Base-by-base conservation (phyloP, 176 grass and related monocot species). In the Tuctoria greenei region DNA sequence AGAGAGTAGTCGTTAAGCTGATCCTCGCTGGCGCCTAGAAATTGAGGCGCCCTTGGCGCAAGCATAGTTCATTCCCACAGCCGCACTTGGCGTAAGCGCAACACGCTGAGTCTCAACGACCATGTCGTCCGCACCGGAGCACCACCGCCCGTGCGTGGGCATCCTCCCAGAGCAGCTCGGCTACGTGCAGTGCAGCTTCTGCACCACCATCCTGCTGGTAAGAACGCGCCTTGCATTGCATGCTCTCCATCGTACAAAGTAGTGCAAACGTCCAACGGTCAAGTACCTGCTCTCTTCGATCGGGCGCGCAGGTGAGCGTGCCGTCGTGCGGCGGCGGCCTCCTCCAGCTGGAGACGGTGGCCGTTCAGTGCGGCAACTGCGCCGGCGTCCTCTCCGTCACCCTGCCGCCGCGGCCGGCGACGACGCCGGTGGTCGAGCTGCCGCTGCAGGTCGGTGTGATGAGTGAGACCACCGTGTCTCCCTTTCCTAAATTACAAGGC, bases 361-460 rank as follows among this genome's bases (percentile, higher is more conserved):
- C 91, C 40, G 91, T 90, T 46, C 55, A 88, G 64, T 93, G 87
- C 73, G 91, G 84, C 62, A 71, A n/a, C 84, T 93, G 90, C 74
- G 49, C 64, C 62, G 69, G 84, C 59, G 26, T 93, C 67, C 78
- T 90, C 61, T 93, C 87, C 27, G 84, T 93, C 55, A 79, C 78
- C 51, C 55, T 93, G 63, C 50, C 68, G 4, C 76, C 64, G 2
- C 27, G 42, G 20, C 6, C 58, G 45, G 7, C 55, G 45, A 10
- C 55, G 66, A 10, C 55, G 51, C 27, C 76, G 12, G 73, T 61
- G 45, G 43, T 89, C 77, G 75, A 88, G 37, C 77, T 87, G 41
- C 81, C 81, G 21, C 69, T 49, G 7, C 84, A 93, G 71, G 80
- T 93, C 43, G 31, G 31, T 31, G 31, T 2, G 3, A 31, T 2